Evolutionary conservation across 2,329 filamentous ascomycete species (phyloP).

Genomic region (Raffaelea albimanens): DNA sequence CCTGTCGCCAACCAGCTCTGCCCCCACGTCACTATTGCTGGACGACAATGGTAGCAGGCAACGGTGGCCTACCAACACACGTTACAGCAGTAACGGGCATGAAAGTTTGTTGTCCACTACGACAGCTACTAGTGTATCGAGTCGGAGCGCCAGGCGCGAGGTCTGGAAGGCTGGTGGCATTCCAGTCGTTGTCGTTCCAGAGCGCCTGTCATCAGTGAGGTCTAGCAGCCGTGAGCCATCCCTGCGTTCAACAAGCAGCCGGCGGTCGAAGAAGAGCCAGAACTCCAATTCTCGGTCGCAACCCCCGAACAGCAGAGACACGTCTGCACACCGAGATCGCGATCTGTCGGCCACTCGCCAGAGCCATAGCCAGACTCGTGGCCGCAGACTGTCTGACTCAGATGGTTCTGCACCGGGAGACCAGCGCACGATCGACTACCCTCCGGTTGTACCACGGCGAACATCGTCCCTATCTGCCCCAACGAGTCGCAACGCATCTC

Average conservation of each 20-base stretch:
- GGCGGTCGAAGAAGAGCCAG: slow-evolving; percentile 42
- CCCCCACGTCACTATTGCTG: slow-evolving; percentile 28
- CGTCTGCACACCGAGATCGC: slow-evolving; percentile 17
- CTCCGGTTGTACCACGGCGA: slow-evolving; percentile 46
- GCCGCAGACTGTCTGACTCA: slow-evolving; percentile 35
- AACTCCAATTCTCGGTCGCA: slow-evolving; percentile 36
- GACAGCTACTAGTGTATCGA: slow-evolving; percentile 41
- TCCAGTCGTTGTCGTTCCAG: slow-evolving; percentile 53
- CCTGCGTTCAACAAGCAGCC: slow-evolving; percentile 52
- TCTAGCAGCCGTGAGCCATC: slow-evolving; percentile 41
- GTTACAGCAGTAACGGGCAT: slow-evolving; percentile 21
- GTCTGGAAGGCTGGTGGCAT: slow-evolving; percentile 51
- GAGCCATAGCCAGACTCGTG: too few relatives aligned
- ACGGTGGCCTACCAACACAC: slow-evolving; percentile 19
- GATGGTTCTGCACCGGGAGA: slow-evolving; percentile 34
- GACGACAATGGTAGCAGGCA: slow-evolving; percentile 16
- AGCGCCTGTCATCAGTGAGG: slow-evolving; percentile 44
- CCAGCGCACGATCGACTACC: slow-evolving; percentile 50
- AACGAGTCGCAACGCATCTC: slow-evolving; percentile 42
- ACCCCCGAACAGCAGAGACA: slow-evolving; percentile 19
- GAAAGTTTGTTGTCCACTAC: slow-evolving; percentile 40
- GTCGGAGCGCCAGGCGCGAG: slow-evolving; percentile 46
- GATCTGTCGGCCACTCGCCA: slow-evolving; percentile 31
- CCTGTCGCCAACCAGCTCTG: slow-evolving; percentile 31
- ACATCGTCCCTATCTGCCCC: slow-evolving; percentile 54